Evolutionary conservation across 2,329 filamentous ascomycete genomes (phyloP).

Genomic region (Cordyceps farinosa): DNA sequence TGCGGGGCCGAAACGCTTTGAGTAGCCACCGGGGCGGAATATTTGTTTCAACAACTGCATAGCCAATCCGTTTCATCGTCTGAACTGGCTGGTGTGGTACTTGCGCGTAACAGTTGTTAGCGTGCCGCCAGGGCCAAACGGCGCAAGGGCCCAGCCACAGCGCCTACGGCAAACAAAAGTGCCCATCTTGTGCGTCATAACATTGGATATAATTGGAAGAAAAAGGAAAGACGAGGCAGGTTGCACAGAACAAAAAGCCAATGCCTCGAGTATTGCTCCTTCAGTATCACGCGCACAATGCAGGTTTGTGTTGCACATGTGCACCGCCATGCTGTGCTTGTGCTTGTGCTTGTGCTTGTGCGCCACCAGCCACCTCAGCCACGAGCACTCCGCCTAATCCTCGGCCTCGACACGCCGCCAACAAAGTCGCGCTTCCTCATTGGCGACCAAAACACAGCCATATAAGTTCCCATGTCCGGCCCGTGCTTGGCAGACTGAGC

Average conservation of each 20-base stretch:
- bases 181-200: background rate
- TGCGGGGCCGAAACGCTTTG: no score
- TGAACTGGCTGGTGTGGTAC: background rate
- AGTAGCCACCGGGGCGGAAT: no score
- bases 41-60: background rate
- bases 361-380: slow-evolving; percentile 1
- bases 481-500: background rate
- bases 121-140: background rate
- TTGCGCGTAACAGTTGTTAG: background rate
- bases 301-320: background rate
- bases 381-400: slow-evolving; percentile 20
- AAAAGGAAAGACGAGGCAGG: background rate
- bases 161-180: background rate
- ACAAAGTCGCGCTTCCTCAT: slow-evolving; percentile 18
- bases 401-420: slow-evolving; percentile 20
- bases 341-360: background rate
- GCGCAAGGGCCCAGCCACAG: background rate
- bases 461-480: background rate
- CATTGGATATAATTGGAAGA: background rate
- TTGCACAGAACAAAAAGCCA: background rate
- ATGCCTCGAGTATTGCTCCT: background rate
- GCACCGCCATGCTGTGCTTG: background rate
- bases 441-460: slow-evolving; percentile 17
- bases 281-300: background rate
- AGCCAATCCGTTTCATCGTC: background rate